Conservation (phyloP, 1,284 basidiomycete genomes). For the Leccinum pallidistipes region DNA sequence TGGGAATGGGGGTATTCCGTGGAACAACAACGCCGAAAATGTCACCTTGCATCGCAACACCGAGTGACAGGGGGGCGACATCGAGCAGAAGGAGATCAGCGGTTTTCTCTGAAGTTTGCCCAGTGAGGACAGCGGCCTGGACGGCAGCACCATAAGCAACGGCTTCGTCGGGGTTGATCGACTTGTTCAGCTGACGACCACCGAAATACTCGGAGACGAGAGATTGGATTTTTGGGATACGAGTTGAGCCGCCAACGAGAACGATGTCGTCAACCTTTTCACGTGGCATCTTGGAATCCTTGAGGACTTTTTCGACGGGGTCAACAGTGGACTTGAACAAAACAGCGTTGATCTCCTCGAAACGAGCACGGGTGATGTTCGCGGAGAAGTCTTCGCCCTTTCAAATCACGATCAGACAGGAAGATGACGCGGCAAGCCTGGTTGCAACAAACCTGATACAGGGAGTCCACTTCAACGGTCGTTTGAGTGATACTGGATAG, state of each 20-base stretch:
- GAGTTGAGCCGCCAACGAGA: slow-evolving; percentile 98
- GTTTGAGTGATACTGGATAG: slow-evolving; percentile 98
- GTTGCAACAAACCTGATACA: slow-evolving; percentile 74
- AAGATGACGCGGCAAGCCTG: slow-evolving; percentile 1
- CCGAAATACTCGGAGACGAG: slow-evolving; percentile 98
- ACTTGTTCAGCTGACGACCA: slow-evolving; percentile 98
- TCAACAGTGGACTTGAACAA: slow-evolving; percentile 98
- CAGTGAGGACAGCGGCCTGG: slow-evolving; percentile 94
- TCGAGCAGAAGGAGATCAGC: slow-evolving; percentile 94
- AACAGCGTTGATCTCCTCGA: slow-evolving; percentile 97
- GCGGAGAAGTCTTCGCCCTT: slow-evolving; percentile 93
- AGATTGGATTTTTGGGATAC: slow-evolving; percentile 99
- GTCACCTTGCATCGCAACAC: slow-evolving; percentile 98
- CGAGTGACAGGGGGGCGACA: slow-evolving; percentile 93
- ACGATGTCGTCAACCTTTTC: slow-evolving; percentile 99
- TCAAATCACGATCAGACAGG: slow-evolving; percentile 8
- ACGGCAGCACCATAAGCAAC: slow-evolving; percentile 97
- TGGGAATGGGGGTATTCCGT: slow-evolving; percentile 96
- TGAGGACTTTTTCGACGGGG: slow-evolving; percentile 98
- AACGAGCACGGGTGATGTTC: slow-evolving; percentile 97
- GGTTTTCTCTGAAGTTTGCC: slow-evolving; percentile 95
- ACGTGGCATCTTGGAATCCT: slow-evolving; percentile 96
- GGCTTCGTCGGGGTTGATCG: slow-evolving; percentile 95
- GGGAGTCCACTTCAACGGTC: slow-evolving; percentile 98
- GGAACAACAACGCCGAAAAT: slow-evolving; percentile 96